Evolutionary conservation across 306 rosid genomes (phyloP).

Genomic region (Medicago truncatula): MtrunA17r5.0-ANR NC_053045.1:48223501-48224000

Average conservation of each 20-base stretch:
- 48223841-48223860: conserved; percentile 32
- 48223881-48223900: conserved; percentile 28
- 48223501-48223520: conserved; percentile 57
- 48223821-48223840: conserved; percentile 38
- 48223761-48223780: conserved; percentile 3
- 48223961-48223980: too few relatives aligned
- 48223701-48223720: neutral
- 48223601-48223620: neutral
- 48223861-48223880: conserved; percentile 27
- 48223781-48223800: conserved; percentile 8
- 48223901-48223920: conserved; percentile 5
- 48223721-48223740: neutral
- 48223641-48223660: neutral
- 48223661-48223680: conserved; percentile 8
- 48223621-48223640: neutral
- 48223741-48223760: conserved; percentile 4
- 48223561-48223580: conserved; percentile 10
- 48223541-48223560: too few relatives aligned
- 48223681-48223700: neutral
- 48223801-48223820: neutral
- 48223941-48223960: too few relatives aligned
- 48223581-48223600: conserved; percentile 8
- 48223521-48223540: too few relatives aligned
- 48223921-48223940: neutral
- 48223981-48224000: too few relatives aligned